Evolutionary conservation across 805 yeast species (phyloP), one percentile per base, ranked within the genome.

Genomic region (Suhomyces vadensis): DNA sequence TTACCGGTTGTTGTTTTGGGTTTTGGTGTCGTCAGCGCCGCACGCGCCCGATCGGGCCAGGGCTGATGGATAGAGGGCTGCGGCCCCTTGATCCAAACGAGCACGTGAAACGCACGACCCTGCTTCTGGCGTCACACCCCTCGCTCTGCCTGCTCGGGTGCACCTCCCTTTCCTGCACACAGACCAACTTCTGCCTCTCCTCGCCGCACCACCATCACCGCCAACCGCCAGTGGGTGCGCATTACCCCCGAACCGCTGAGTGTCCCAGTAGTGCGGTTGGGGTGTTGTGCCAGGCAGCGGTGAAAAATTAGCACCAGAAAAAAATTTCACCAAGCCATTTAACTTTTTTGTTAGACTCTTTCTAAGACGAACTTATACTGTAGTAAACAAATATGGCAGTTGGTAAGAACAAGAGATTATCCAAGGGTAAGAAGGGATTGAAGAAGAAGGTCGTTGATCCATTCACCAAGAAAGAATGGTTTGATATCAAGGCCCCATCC

Each of bases 391-490:
- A 58, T 65, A 77, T 77, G 82, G 82, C 81, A 73, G 79, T 77
- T 65, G 92, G 92, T 67, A 86, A 86, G 82, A 86, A 86, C 75
- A 86, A 86, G 85, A 87, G 91, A 81, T 82, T 85, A 67, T 80
- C 84, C 73, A 78, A 79, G 74, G 92, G 92, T 71, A 85, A 86
- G 89, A 94, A 94, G 80, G 97, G 98, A 71, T 79, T 90, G 77
- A 92, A 94, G 95, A 94, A 92, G 95, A 92, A 85, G 86, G 94
- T 87, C 72, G 95, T 90, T 64, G 99, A 92, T 83, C 98, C 99
- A 71, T 92, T 92, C 94, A 82, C 96, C 85, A 90, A 91, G 78
- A 92, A 92, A 81, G 98, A 92, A 68, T 92, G 98, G 98, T 91
- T 80, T 75, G 95, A 87, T 77, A 88, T 91, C 80, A 91, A 91